Conservation (phyloP, 768 basidiomycete species). For the Peribolospora kevripleyi region DNA sequence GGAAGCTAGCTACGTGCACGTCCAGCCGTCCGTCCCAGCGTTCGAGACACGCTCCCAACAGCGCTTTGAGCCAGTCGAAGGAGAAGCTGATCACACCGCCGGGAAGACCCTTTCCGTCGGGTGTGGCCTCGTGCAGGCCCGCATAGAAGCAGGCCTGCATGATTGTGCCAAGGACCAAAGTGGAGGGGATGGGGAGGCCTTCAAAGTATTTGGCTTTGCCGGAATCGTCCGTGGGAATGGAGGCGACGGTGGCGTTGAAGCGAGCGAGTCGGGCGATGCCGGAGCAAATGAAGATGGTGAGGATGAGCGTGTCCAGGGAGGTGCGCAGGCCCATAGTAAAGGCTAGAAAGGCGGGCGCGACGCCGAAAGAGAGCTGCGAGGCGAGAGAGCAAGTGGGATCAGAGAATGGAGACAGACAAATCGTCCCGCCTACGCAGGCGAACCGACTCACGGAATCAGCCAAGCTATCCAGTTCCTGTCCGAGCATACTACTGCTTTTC, state of each 20-base stretch:
- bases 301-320: constrained; percentile 61
- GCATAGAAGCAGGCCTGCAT: constrained; percentile 38
- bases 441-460: constrained; percentile 56
- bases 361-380: constrained; percentile 78
- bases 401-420: not conserved
- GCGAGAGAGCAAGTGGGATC: not conserved
- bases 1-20: constrained; percentile 47
- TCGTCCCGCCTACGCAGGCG: not conserved
- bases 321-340: constrained; percentile 79
- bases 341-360: constrained; percentile 78
- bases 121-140: not conserved
- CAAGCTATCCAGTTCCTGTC: constrained; percentile 89
- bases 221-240: constrained; percentile 58
- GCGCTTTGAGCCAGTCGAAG: constrained; percentile 43
- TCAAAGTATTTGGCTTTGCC: constrained; percentile 93
- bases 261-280: constrained; percentile 89
- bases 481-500: constrained; percentile 80
- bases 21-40: constrained; percentile 34
- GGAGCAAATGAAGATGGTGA: constrained; percentile 80
- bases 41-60: constrained; percentile 21
- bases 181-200: constrained; percentile 86
- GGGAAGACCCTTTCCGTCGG: constrained; percentile 59
- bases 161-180: constrained; percentile 49
- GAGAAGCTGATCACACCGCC: constrained; percentile 47
- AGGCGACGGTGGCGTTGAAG: constrained; percentile 93